Percentiles rank a stretch among this genome's conserved stretches.
phyloP scores from a whole-genome alignment of 2,329 filamentous ascomycete genomes.

The Trichoderma sp. region DNA sequence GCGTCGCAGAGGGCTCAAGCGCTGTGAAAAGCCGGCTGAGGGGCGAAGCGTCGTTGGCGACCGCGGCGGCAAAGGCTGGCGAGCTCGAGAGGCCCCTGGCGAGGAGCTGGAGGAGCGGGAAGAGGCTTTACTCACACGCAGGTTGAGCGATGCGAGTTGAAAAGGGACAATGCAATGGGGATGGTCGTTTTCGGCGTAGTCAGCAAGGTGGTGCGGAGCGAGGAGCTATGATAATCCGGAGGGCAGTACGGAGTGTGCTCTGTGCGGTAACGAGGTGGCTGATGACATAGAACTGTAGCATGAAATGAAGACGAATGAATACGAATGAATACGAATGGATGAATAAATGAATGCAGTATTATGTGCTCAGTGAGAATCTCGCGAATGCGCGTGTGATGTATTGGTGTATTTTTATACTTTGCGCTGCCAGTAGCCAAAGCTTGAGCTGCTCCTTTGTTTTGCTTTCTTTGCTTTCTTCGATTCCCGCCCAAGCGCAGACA shows the following conservation, averaged over 20 bases:
- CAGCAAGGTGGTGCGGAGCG: constrained; percentile 13
- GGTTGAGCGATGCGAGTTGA: constrained; percentile 18
- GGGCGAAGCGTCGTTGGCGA: constrained; percentile 19
- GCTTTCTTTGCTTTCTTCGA: neutral
- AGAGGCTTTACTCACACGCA: constrained; percentile 16
- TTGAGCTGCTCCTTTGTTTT: neutral
- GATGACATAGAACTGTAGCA: too few relatives aligned
- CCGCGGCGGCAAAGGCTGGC: constrained; percentile 17
- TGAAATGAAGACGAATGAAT: too few relatives aligned
- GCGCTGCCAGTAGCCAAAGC: too few relatives aligned
- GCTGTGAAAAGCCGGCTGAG: neutral
- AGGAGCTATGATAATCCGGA: constrained; percentile 9
- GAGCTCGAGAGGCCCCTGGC: constrained; percentile 3
- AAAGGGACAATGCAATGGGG: constrained; percentile 20
- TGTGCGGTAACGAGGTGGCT: too few relatives aligned
- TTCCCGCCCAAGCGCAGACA: neutral
- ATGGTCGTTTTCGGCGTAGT: constrained; percentile 20
- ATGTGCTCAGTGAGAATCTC: too few relatives aligned
- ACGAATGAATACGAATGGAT: too few relatives aligned
- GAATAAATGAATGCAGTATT: too few relatives aligned
- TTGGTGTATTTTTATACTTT: too few relatives aligned
- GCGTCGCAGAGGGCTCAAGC: constrained; percentile 2
- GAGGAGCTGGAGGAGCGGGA: constrained; percentile 9
- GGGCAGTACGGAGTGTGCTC: too few relatives aligned
- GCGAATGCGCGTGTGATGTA: too few relatives aligned